phyloP scores from a whole-genome alignment of 2,329 filamentous ascomycete genomes.

The Epichloe festucae region DNA sequence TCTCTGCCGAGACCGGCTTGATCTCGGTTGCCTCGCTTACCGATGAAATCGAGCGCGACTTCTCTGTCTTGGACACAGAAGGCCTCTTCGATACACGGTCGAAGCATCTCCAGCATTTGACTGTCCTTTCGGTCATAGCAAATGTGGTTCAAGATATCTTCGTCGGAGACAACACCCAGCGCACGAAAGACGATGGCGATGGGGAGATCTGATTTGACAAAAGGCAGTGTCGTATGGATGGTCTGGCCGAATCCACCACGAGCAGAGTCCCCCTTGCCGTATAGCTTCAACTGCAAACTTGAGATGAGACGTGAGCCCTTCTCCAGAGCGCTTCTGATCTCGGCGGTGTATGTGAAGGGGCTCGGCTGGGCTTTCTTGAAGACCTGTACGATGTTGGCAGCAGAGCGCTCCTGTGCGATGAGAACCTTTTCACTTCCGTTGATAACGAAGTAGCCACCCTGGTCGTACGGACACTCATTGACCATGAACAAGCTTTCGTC shows the following conservation, averaged over 20 bases:
- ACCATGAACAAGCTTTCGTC: conserved; percentile 81
- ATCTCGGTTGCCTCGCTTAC: conserved; percentile 64
- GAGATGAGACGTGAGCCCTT: conserved; percentile 93
- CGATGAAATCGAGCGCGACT: conserved; percentile 88
- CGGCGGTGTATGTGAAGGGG: conserved; percentile 82
- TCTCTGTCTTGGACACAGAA: conserved; percentile 94
- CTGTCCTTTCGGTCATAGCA: conserved; percentile 92
- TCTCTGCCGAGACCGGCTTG: conserved; percentile 57
- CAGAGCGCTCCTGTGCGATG: conserved; percentile 93
- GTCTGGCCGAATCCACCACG: conserved; percentile 68
- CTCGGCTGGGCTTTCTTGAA: conserved; percentile 96
- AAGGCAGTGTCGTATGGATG: conserved; percentile 82
- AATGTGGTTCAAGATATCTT: conserved; percentile 96
- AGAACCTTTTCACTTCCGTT: conserved; percentile 98
- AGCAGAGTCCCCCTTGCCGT: conserved; percentile 72
- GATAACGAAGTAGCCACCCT: conserved; percentile 98
- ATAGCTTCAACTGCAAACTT: conserved; percentile 80
- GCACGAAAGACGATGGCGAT: conserved; percentile 94
- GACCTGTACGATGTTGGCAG: conserved; percentile 96
- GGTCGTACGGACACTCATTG: conserved; percentile 96
- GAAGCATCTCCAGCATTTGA: conserved; percentile 94
- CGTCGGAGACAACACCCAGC: conserved; percentile 88
- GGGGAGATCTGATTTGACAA: conserved; percentile 86
- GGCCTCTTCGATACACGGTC: conserved; percentile 92
- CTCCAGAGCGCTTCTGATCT: conserved; percentile 92